Conservation (phyloP, 23 red algal species). For the Gracilaria caudata region DNA sequence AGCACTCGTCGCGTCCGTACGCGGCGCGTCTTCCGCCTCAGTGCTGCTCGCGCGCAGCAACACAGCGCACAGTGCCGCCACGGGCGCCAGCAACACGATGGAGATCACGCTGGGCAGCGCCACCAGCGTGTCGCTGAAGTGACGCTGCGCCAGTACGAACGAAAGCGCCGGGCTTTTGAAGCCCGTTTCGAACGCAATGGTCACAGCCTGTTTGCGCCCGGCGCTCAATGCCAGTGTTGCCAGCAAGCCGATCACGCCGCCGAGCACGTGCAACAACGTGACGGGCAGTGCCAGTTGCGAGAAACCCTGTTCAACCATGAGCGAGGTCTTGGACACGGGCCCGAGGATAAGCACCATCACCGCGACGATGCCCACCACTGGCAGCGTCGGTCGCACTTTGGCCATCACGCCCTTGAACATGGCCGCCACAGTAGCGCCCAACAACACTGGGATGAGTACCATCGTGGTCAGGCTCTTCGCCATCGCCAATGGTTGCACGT, state of each 20-base stretch:
- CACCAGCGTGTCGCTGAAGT: slow-evolving; percentile 55
- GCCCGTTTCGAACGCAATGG: slow-evolving; percentile 70
- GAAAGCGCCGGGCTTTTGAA: slow-evolving; percentile 76
- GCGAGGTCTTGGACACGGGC: slow-evolving; percentile 37
- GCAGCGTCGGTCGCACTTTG: slow-evolving; percentile 39
- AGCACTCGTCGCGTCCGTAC: background rate
- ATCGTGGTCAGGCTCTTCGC: slow-evolving; percentile 53
- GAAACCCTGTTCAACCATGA: slow-evolving; percentile 6
- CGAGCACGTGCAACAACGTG: slow-evolving; percentile 58
- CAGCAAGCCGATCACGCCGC: slow-evolving; percentile 35
- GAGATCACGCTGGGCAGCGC: slow-evolving; percentile 63
- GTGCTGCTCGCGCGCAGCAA: slow-evolving; percentile 20
- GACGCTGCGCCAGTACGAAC: slow-evolving; percentile 66
- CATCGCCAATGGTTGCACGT: slow-evolving; percentile 49
- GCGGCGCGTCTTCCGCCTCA: background rate
- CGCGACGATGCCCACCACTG: slow-evolving; percentile 64
- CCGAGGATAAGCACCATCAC: slow-evolving; percentile 57
- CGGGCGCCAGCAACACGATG: slow-evolving; percentile 65
- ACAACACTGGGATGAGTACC: slow-evolving; percentile 72
- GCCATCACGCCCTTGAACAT: slow-evolving; percentile 7
- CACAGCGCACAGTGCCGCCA: slow-evolving; percentile 61
- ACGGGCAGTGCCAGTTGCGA: slow-evolving; percentile 44
- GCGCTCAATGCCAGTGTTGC: background rate
- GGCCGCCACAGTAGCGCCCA: slow-evolving; percentile 34
- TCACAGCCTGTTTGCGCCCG: slow-evolving; percentile 37